A percentile compares a stretch with the other conserved stretches of the same genome.
Evolutionary conservation across 371 early-diverging fungal species (phyloP).

Genomic region (Rhizomucor miehei): DNA sequence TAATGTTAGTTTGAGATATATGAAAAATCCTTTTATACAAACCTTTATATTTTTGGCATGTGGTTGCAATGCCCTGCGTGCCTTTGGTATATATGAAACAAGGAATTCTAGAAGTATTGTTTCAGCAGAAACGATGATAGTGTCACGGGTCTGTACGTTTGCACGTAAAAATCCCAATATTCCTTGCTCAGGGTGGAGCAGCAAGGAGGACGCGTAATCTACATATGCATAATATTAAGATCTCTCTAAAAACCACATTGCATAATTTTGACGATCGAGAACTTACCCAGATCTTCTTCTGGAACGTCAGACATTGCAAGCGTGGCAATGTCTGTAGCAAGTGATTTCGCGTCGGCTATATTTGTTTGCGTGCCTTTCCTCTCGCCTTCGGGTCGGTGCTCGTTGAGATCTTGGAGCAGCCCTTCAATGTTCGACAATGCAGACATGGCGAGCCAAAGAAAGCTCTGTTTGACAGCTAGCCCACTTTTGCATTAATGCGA

Average conservation of each 20-base stretch:
- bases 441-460: background rate
- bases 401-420: background rate
- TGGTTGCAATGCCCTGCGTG: slow-evolving; percentile 16
- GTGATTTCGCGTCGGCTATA: slow-evolving; percentile 13
- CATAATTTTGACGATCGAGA: background rate
- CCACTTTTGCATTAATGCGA: too few relatives aligned
- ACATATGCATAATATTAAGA: background rate
- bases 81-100: slow-evolving; percentile 23
- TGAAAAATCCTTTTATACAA: slow-evolving; percentile 8
- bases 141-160: slow-evolving; percentile 12
- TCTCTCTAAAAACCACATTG: background rate
- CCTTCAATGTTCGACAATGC: background rate
- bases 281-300: slow-evolving; percentile 33
- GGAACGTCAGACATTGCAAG: slow-evolving; percentile 24
- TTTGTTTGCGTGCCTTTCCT: background rate
- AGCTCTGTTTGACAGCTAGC: too few relatives aligned
- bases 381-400: background rate
- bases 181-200: slow-evolving; percentile 28
- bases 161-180: slow-evolving; percentile 19
- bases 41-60: slow-evolving; percentile 13
- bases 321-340: slow-evolving; percentile 24
- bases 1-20: slow-evolving; percentile 1
- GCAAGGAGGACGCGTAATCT: slow-evolving; percentile 39
- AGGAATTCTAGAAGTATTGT: slow-evolving; percentile 24
- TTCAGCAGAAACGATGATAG: slow-evolving; percentile 17